Evolutionary conservation across 106 monocot species (phyloP).

Genomic region (Platanthera zijinensis): DNA sequence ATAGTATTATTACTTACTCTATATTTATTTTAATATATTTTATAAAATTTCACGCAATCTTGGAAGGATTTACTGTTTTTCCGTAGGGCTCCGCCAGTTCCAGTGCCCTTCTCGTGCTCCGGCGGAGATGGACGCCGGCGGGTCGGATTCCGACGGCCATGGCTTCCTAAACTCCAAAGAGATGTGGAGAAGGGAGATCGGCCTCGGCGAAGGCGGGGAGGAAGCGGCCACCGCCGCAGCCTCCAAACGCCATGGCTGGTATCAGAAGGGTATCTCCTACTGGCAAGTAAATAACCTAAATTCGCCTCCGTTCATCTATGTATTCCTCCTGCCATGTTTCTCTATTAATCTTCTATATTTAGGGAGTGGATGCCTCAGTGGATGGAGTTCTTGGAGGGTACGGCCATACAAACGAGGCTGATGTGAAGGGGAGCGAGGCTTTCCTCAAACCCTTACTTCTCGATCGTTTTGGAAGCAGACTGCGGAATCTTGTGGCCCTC

Average conservation of each 20-base stretch:
- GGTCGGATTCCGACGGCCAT: conserved; percentile 62
- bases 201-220: conserved; percentile 18
- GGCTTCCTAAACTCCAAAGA: conserved; percentile 54
- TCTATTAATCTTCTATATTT: background rate
- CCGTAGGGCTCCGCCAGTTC: too few relatives aligned
- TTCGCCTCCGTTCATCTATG: conserved; percentile 1
- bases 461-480: conserved; percentile 48
- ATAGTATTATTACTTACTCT: too few relatives aligned
- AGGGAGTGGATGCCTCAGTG: conserved; percentile 91
- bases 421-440: conserved; percentile 77
- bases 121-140: conserved; percentile 48
- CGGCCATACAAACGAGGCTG: conserved; percentile 66
- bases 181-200: conserved; percentile 90
- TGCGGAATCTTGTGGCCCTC: conserved; percentile 67
- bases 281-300: conserved; percentile 65
- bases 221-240: background rate
- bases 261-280: conserved; percentile 79
- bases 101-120: background rate
- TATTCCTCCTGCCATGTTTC: background rate
- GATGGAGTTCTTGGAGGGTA: conserved; percentile 96
- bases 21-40: too few relatives aligned
- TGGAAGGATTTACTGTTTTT: too few relatives aligned
- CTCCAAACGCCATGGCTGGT: conserved; percentile 67
- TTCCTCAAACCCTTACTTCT: conserved; percentile 58
- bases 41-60: too few relatives aligned